Evolutionary conservation across 1,284 basidiomycete genomes (phyloP).

Genomic region (Pseudozyma thailandica): DNA sequence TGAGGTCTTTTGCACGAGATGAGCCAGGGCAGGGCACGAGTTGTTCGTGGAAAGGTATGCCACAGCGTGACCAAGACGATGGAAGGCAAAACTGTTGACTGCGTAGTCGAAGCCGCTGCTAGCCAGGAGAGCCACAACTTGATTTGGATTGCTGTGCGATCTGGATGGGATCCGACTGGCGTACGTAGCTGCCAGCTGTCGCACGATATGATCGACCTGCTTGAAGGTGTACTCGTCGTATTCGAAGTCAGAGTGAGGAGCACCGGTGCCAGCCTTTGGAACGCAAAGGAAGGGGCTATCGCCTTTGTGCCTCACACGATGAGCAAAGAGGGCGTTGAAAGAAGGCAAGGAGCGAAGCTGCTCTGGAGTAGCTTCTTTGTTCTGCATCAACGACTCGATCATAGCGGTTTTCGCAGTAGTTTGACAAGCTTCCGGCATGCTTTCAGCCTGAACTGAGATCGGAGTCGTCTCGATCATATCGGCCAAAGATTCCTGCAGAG

Average conservation of each 20-base stretch:
- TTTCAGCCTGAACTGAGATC: too few species aligned
- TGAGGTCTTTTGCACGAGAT: conserved; percentile 26
- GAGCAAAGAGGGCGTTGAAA: conserved; percentile 19
- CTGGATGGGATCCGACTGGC: conserved; percentile 7
- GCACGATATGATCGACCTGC: conserved; percentile 10
- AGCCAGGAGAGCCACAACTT: conserved; percentile 8
- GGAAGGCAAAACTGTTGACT: conserved; percentile 15
- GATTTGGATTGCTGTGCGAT: neutral
- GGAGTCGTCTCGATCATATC: too few species aligned
- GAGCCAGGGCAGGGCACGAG: conserved; percentile 26
- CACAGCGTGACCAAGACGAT: conserved; percentile 20
- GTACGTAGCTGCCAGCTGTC: conserved; percentile 8
- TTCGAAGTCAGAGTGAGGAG: conserved; percentile 5
- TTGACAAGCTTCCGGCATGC: too few species aligned
- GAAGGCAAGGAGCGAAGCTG: conserved; percentile 5
- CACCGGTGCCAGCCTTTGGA: neutral
- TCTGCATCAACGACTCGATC: too few species aligned
- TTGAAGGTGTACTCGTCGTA: conserved; percentile 16
- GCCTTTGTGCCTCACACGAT: conserved; percentile 4
- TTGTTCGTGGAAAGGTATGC: conserved; percentile 39
- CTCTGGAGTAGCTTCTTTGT: neutral
- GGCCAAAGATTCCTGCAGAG: too few species aligned
- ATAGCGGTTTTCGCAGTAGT: too few species aligned
- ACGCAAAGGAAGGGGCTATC: conserved; percentile 14
- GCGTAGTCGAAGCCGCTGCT: conserved; percentile 20